Conservation (phyloP, 768 basidiomycete genomes). For the Boletus speciosus region DNA sequence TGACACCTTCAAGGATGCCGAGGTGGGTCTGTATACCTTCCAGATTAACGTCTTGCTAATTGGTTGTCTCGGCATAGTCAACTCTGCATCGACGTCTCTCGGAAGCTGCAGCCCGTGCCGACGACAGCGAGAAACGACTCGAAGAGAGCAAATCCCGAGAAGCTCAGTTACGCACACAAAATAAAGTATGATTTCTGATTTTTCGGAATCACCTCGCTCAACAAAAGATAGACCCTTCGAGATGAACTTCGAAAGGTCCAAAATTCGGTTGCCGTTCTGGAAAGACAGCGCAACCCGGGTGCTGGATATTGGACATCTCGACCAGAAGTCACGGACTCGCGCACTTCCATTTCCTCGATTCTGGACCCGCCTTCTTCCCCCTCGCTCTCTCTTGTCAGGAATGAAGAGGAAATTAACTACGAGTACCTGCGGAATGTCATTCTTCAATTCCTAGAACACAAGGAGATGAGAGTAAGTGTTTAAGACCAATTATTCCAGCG, state of each 20-base stretch:
- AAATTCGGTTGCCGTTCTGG: slow-evolving; percentile 84
- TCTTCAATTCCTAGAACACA: slow-evolving; percentile 95
- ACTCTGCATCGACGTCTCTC: slow-evolving; percentile 42
- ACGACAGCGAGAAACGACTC: slow-evolving; percentile 58
- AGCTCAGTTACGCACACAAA: slow-evolving; percentile 63
- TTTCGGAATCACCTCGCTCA: slow-evolving; percentile 4
- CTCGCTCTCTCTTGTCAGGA: slow-evolving; percentile 34
- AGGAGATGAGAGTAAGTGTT: slow-evolving; percentile 88
- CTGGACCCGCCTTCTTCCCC: slow-evolving; percentile 38
- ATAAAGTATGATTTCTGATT: slow-evolving; percentile 57
- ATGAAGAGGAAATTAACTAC: slow-evolving; percentile 90
- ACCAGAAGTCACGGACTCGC: slow-evolving; percentile 31
- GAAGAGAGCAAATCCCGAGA: slow-evolving; percentile 75
- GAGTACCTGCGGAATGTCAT: slow-evolving; percentile 97
- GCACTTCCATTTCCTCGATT: slow-evolving; percentile 41
- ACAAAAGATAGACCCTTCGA: slow-evolving; percentile 64
- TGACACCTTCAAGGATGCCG: slow-evolving; percentile 50
- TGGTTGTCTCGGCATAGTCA: slow-evolving; percentile 34
- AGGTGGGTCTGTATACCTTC: slow-evolving; percentile 46
- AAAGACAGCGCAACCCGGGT: slow-evolving; percentile 88
- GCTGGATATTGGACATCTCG: slow-evolving; percentile 85
- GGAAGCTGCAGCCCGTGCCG: slow-evolving; percentile 48
- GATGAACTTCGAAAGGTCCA: slow-evolving; percentile 97
- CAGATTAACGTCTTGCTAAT: background rate
- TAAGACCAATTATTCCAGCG: background rate